Conservation (phyloP, 1,139 yeast species). For the Tardiomyces digboiensis region DNA sequence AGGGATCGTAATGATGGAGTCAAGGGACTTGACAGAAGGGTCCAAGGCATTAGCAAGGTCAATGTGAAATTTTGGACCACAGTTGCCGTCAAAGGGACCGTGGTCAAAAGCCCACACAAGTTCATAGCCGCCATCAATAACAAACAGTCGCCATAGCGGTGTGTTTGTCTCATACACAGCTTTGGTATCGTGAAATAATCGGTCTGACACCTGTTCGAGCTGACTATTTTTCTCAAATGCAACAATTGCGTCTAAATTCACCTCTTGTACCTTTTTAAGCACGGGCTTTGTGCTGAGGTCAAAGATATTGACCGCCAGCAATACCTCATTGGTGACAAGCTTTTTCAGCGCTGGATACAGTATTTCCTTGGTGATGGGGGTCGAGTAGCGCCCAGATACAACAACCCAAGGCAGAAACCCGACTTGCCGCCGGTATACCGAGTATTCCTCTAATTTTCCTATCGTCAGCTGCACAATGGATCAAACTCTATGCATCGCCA, state of each 20-base stretch:
- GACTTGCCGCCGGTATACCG: constrained; percentile 8
- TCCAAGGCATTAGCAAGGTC: constrained; percentile 8
- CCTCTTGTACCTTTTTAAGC: constrained; percentile 2
- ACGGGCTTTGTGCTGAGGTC: constrained; percentile 3
- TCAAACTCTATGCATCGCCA: too few relatives aligned
- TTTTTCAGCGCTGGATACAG: constrained; percentile 10
- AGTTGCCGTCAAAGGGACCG: constrained; percentile 14
- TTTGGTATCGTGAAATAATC: constrained; percentile 3
- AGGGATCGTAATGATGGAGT: constrained; percentile 2
- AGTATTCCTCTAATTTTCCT: constrained; percentile 11
- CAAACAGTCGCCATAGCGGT: constrained; percentile 15
- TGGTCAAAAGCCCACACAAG: constrained; percentile 17
- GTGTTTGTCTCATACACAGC: constrained; percentile 6
- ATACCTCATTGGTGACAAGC: constrained; percentile 6
- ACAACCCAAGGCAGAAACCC: constrained; percentile 10
- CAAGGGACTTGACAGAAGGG: background rate
- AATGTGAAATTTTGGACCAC: constrained; percentile 14
- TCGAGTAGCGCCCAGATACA: constrained; percentile 11
- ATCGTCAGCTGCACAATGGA: too few relatives aligned
- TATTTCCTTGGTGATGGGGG: constrained; percentile 4
- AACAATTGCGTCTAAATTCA: constrained; percentile 9
- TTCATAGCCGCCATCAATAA: constrained; percentile 7
- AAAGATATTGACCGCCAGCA: constrained; percentile 7
- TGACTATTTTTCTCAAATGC: constrained; percentile 6
- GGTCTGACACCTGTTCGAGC: constrained; percentile 3